Percentiles rank a stretch among this genome's conserved stretches.
Evolutionary conservation across 345 rosid species (phyloP).

Genomic region (Lepidium aucheri): DNA sequence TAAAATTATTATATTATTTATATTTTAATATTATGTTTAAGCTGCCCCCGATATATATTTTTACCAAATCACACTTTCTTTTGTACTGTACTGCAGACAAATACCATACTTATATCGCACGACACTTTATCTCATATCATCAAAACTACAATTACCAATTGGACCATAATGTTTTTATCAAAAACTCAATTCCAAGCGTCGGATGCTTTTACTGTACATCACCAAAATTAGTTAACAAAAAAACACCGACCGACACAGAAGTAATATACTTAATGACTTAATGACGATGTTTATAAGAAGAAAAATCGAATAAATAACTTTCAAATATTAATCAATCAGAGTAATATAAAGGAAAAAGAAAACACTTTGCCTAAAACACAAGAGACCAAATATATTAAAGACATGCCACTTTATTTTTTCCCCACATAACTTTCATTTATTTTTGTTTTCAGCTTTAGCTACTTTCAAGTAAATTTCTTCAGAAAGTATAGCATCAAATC

Average conservation of each 20-base stretch:
- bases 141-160: no score
- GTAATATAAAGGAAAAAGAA: not conserved
- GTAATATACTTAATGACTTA: not conserved
- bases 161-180: no score
- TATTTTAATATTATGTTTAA: no score
- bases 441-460: no score
- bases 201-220: not conserved
- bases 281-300: not conserved
- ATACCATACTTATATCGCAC: no score
- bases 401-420: not conserved
- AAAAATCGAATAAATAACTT: not conserved
- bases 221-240: not conserved
- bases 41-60: no score
- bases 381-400: slow-evolving; percentile 11
- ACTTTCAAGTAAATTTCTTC: slow-evolving; percentile 10
- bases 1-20: no score
- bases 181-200: not conserved
- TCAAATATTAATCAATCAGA: not conserved
- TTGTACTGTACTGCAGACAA: no score
- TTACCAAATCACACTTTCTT: no score
- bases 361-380: slow-evolving; percentile 27
- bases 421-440: not conserved
- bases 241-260: not conserved
- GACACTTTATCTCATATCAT: no score
- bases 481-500: slow-evolving; percentile 16